Conservation (phyloP, 2,329 filamentous ascomycete genomes). For the Ilyonectria destructans region DNA sequence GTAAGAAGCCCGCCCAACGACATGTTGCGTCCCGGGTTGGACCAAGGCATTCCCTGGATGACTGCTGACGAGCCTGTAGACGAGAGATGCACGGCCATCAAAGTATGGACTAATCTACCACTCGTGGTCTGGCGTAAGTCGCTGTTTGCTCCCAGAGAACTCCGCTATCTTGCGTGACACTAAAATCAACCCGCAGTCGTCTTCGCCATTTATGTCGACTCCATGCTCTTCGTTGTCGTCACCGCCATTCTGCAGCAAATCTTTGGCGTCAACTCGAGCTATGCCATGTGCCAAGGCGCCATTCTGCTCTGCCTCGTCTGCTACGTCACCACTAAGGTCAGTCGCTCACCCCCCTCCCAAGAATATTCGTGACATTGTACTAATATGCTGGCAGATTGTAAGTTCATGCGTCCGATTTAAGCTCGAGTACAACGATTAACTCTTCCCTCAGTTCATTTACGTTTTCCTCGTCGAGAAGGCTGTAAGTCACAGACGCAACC, state of each 20-base stretch:
- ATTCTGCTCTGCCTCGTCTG: constrained; percentile 74
- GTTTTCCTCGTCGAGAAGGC: constrained; percentile 77
- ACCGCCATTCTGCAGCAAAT: constrained; percentile 72
- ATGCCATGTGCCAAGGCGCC: constrained; percentile 69
- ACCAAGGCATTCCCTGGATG: not conserved
- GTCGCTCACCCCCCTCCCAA: constrained; percentile 18
- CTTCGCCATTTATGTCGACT: constrained; percentile 73
- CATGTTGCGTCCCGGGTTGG: no score
- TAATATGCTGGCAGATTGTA: constrained; percentile 23
- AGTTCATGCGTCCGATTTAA: not conserved
- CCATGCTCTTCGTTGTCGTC: constrained; percentile 72
- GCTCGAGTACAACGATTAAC: not conserved
- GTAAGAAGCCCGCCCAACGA: constrained; percentile 44
- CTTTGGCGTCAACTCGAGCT: constrained; percentile 69
- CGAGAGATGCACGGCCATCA: constrained; percentile 57
- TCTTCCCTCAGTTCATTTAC: constrained; percentile 67
- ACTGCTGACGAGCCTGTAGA: constrained; percentile 47
- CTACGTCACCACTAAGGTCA: constrained; percentile 76
- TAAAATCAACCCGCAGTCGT: constrained; percentile 64
- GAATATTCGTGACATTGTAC: no score
- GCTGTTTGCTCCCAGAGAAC: not conserved
- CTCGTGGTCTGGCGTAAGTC: constrained; percentile 62
- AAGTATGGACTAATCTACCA: constrained; percentile 59
- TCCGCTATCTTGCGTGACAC: not conserved
- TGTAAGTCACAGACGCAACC: constrained; percentile 56